A percentile compares a stretch with the other conserved stretches of the same genome.
Evolutionary conservation across 2,329 filamentous ascomycete genomes (phyloP).

Genomic region (Cryphonectria radicalis): DNA sequence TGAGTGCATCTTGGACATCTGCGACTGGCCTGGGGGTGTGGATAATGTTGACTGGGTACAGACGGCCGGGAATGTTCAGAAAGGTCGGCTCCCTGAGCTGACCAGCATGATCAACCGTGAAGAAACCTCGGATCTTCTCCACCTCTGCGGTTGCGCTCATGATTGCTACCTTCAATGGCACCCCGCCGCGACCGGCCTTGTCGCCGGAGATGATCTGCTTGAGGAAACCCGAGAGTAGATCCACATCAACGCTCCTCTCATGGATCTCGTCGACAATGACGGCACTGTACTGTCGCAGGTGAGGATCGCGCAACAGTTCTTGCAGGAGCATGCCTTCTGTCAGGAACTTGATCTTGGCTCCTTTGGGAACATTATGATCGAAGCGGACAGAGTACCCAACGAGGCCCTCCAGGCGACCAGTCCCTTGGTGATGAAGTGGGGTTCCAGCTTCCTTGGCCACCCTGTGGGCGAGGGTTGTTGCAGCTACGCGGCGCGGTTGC

Average conservation of each 20-base stretch:
- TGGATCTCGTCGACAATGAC: constrained; percentile 96
- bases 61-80: constrained; percentile 79
- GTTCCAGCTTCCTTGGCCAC: constrained; percentile 78
- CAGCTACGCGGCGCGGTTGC: constrained; percentile 90
- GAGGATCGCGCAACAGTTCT: constrained; percentile 85
- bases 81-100: constrained; percentile 34
- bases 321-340: constrained; percentile 97
- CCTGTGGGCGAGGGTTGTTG: constrained; percentile 85
- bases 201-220: constrained; percentile 72
- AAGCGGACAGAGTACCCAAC: constrained; percentile 97
- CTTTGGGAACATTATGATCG: constrained; percentile 80
- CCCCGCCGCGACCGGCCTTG: constrained; percentile 67
- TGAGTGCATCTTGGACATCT: constrained; percentile 80
- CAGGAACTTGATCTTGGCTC: constrained; percentile 88
- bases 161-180: constrained; percentile 84
- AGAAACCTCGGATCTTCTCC: constrained; percentile 76
- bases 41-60: constrained; percentile 79
- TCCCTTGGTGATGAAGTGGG: constrained; percentile 49
- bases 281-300: constrained; percentile 82
- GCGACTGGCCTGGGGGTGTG: constrained; percentile 76
- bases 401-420: constrained; percentile 47
- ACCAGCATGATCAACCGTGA: constrained; percentile 44
- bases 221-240: constrained; percentile 86
- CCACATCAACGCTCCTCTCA: constrained; percentile 92
- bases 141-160: constrained; percentile 98